A percentile compares a stretch with the other conserved stretches of the same genome.
phyloP scores from a whole-genome alignment of 345 rosid species.

The Sisymbrium irio region DNA sequence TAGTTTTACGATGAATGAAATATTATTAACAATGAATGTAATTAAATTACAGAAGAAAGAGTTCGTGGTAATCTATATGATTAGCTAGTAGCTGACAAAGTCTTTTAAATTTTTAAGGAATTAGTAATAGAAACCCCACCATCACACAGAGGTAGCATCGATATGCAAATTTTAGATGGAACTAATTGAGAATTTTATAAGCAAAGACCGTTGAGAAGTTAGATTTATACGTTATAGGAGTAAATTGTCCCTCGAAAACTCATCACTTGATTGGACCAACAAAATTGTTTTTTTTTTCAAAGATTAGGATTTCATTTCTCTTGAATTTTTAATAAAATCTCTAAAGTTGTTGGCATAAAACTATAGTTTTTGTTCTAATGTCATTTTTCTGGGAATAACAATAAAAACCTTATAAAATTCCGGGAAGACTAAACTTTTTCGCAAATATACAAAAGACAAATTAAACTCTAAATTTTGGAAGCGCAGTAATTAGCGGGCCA shows the following conservation, averaged over 20 bases:
- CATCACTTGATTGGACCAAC: neutral
- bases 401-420: neutral
- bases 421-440: neutral
- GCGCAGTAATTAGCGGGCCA: conserved; percentile 4
- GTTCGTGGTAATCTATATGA: neutral
- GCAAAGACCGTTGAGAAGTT: neutral
- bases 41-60: neutral
- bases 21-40: neutral
- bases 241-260: neutral
- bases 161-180: neutral
- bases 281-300: neutral
- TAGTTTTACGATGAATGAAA: neutral
- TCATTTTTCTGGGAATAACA: neutral
- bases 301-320: no score
- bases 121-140: no score
- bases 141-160: no score
- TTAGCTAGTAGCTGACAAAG: neutral
- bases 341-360: no score
- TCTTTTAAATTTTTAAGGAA: no score
- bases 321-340: neutral
- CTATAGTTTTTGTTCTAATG: neutral
- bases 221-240: no score
- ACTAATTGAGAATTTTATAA: neutral
- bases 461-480: neutral
- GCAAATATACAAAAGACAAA: conserved; percentile 1